Conservation (phyloP, 2,329 filamentous ascomycete genomes). For the Triangularia verruculosa region DNA sequence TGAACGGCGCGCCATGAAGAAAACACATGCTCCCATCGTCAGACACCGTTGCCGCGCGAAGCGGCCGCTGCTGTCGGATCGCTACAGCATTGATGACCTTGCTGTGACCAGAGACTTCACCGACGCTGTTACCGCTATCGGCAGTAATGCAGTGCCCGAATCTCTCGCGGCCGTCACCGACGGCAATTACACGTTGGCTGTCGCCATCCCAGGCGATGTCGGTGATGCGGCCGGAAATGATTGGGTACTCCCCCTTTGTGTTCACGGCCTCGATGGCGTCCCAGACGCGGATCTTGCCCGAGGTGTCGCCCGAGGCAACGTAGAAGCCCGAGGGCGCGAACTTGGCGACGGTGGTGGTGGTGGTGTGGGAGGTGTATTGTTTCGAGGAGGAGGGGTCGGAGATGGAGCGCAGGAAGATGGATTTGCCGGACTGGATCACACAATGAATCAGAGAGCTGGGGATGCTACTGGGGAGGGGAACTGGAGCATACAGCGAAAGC, state of each 20-base stretch:
- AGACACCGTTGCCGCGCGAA: constrained; percentile 85
- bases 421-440: constrained; percentile 78
- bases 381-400: constrained; percentile 80
- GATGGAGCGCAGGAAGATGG: constrained; percentile 91
- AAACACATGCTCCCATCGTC: constrained; percentile 91
- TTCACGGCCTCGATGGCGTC: constrained; percentile 80
- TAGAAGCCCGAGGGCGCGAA: constrained; percentile 96
- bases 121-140: constrained; percentile 93
- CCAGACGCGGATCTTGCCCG: constrained; percentile 87
- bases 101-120: constrained; percentile 89
- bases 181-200: constrained; percentile 91
- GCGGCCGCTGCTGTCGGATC: constrained; percentile 83
- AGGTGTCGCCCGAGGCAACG: constrained; percentile 84
- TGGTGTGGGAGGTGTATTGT: constrained; percentile 90
- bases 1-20: constrained; percentile 91
- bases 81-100: constrained; percentile 88
- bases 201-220: constrained; percentile 98
- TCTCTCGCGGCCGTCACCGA: constrained; percentile 89
- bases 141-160: constrained; percentile 93
- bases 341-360: constrained; percentile 84
- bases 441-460: background rate
- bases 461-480: background rate
- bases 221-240: constrained; percentile 92
- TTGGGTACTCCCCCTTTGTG: constrained; percentile 91
- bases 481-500: constrained; percentile 78